A percentile compares a stretch with the other conserved stretches of the same genome.
phyloP scores from a whole-genome alignment of 495 filamentous ascomycete genomes.

The Penicillium longicatenatum region DNA sequence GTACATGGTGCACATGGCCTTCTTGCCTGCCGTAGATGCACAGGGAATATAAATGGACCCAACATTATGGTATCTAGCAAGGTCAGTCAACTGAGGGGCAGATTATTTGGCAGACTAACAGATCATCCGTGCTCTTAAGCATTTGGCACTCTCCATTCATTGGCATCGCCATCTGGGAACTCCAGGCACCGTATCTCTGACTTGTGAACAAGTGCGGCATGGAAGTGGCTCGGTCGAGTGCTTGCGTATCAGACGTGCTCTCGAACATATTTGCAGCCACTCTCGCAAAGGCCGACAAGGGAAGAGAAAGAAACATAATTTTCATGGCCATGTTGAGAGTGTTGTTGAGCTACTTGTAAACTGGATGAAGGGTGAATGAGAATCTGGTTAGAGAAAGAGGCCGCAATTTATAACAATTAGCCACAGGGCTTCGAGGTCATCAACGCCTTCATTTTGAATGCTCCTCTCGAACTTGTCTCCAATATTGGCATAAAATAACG shows the following conservation, averaged over 20 bases:
- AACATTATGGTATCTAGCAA: conserved; percentile 1
- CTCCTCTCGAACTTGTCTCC: too few species aligned
- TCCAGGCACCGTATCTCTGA: background rate
- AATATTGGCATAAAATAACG: background rate
- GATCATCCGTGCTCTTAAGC: background rate
- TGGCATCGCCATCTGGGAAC: background rate
- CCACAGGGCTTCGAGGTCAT: too few species aligned
- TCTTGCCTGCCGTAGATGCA: background rate
- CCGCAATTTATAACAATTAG: background rate
- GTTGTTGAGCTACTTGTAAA: background rate
- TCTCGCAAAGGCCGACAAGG: background rate
- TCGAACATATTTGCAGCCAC: background rate
- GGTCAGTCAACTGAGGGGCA: background rate
- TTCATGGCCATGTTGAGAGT: background rate
- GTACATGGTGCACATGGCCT: conserved; percentile 1
- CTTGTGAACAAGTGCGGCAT: background rate
- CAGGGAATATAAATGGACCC: conserved; percentile 4
- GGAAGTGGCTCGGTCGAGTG: background rate
- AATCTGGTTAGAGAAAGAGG: background rate
- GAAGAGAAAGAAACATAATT: background rate
- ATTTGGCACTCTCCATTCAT: background rate
- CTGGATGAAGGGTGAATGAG: background rate
- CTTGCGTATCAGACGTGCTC: background rate
- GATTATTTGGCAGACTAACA: background rate
- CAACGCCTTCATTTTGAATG: too few species aligned